Evolutionary conservation across 2,329 filamentous ascomycete species (phyloP), one percentile per base, ranked within the genome.

Genomic region (Fusarium tuaranense): DNA sequence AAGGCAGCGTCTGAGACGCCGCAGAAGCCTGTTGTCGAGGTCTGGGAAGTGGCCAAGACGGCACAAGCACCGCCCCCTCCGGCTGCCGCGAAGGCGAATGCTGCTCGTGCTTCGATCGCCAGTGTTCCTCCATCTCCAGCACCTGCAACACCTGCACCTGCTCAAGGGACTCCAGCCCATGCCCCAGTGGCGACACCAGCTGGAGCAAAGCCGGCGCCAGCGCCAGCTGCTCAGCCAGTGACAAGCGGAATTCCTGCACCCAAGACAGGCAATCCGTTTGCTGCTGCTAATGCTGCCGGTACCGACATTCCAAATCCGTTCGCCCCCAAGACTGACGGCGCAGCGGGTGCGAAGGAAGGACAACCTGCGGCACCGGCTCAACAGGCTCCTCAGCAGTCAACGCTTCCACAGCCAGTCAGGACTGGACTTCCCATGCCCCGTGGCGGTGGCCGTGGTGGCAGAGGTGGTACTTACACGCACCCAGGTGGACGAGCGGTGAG

Each of bases 1-100:
- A 93, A 91, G 57, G 95, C 96, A 14, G 95, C 93, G 0, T 88
- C 88, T n/a, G 93, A 97, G 58, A 98, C 95, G 1, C 96, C 96
- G 0, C 88, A 96, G 78, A 92, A 91, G 80, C 91, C 95, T 1
- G 95, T 98, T 5, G 90, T 86, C 12, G 95, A 98, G 82, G 95
- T 98, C 0, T 98, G 94, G 94, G 91, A 93, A 73, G 85, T 94
- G 64, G 95, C 93, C 0, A 95, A 96, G 83, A 86, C 63, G 22
- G 79, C 83, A 25, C 80, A 81, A 46, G 76, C 81, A 18, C 75
- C 79, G n/a, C 78, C 80, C 6, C 72, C 78, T 7, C 70, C 78
- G 30, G 71, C 77, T 12, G 63, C 65, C 14, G 78, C 53, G 53
- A 80, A 79, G 65, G 68, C 76, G 12, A 70, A 76, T 13, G 78